Evolutionary conservation across 192 early-diverging fungal genomes (phyloP), one percentile per base, ranked within the genome.

Genomic region (Gryganskiella cystojenkinii): DNA sequence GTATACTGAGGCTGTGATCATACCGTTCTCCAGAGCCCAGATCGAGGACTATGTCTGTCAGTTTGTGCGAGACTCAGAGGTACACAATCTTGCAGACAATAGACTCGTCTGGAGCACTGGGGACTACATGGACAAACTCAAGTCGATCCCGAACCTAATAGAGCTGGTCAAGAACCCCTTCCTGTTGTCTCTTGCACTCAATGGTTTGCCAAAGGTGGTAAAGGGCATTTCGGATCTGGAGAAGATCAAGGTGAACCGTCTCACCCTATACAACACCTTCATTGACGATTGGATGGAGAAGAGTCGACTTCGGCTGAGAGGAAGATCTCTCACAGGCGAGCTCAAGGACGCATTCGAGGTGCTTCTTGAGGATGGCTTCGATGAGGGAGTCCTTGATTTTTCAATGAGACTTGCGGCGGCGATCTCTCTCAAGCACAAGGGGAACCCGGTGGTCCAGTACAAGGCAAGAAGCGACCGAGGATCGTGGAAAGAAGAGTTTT

Each of bases 41-140:
- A 56, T 56, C n/a, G 34, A 56, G n/a, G 34, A 56, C 55, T 56
- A 56, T 40, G 55, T 56, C 3, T 20, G 20, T 33, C 34, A 56
- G 55, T 56, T 40, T 56, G 55, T 56, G 55, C 55, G 33, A 56
- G 55, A 56, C 9, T 9, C 55, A 56, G n/a, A 56, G 55, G 55
- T 40, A 56, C 55, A 56, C n/a, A 31, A 40, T 22, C 34, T 40
- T 30, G 22, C 10, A 3, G 34, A 22, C 34, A 33, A 17, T 7
- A 10, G 34, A 20, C n/a, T 20, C 2, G 34, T 40, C 33, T 56
- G 55, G 55, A 56, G 55, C 17, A 17, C 34, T 11, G 34, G 22
- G 34, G 33, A 17, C 4, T 56, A 56, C n/a, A 56, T 56, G 55
- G 20, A 37, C 33, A 56, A 19, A 20, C 55, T 56, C 20, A 19